Evolutionary conservation across 371 early-diverging fungal species (phyloP), one percentile per base, ranked within the genome.

Genomic region (Cokeromyces recurvatus): DNA sequence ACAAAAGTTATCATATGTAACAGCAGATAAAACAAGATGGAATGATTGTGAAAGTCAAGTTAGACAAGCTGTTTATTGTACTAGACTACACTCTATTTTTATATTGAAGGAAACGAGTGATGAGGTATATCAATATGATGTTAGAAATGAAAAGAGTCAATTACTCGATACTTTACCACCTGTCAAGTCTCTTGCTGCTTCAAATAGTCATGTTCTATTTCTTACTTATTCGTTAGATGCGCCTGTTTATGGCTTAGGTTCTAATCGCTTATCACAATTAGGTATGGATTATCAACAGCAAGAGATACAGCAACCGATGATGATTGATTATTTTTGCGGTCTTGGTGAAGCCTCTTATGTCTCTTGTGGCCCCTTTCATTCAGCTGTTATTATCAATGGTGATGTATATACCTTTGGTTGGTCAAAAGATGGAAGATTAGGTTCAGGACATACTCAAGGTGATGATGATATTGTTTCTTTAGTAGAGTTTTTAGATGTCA

Each of bases 401-500:
- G 68, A 66, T 29, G 37, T 74, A 9, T 74, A 74, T 38, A 74
- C 70, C 0, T 74, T 69, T 61, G 74, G 74, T 1, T 63, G 60
- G 56, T 52, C 24, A 7, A 60, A 69, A 32, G 48, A 62, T 16
- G 70, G 70, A 1, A 50, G 63, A 14, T 38, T 73, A 14, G 74
- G 74, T 12, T 56, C 62, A 50, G 53, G 47, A 15, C 36, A 63
- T 17, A 22, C 20, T 0, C 34, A 43, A 16, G 61, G 51, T 2
- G 44, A 47, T 16, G 57, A 62, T 6, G 53, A 57, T 4, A 38
- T 38, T 5, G 40, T 63, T 1, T 23, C 45, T 1, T 46, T 62
- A 21, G 56, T 56, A 2, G 43, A 41, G 1, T 66, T 62, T 34
- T 20, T 58, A 14, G 56, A 65, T 31, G 34, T 31, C 0, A n/a